Evolutionary conservation across 1,284 basidiomycete genomes (phyloP).

Genomic region (Cutaneotrichosporon dermatis): DNA sequence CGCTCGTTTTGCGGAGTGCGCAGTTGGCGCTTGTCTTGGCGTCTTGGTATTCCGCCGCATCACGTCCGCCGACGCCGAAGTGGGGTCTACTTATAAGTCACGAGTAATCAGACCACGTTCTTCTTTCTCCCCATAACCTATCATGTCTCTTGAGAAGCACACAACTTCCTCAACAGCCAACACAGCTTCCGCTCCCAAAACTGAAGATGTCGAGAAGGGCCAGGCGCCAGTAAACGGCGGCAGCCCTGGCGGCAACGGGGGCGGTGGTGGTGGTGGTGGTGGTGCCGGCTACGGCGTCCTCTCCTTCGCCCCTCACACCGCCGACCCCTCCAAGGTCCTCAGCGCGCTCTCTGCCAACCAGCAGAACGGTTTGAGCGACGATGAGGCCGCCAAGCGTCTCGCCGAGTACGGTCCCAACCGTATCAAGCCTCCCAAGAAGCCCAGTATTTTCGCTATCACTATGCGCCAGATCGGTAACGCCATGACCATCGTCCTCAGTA

Average conservation of each 20-base stretch:
- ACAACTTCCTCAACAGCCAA: not conserved
- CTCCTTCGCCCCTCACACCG: constrained; percentile 41
- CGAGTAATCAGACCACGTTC: not conserved
- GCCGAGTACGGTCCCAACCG: constrained; percentile 48
- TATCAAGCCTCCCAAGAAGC: constrained; percentile 46
- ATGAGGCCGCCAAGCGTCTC: constrained; percentile 32
- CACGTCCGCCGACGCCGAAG: not conserved
- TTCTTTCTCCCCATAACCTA: not conserved
- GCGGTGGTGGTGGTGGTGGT: not conserved
- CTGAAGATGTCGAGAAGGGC: not conserved
- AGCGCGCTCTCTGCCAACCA: constrained; percentile 39
- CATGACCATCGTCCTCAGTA: constrained; percentile 47
- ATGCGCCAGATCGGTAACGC: constrained; percentile 47
- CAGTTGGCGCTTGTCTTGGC: not conserved
- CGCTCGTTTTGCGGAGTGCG: not conserved
- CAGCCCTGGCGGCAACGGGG: not conserved
- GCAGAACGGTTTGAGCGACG: constrained; percentile 34
- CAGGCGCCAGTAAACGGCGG: not conserved
- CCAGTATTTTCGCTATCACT: constrained; percentile 34
- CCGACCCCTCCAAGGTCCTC: constrained; percentile 34
- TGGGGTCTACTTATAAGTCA: not conserved
- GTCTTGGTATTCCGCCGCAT: not conserved
- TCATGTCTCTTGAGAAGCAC: constrained; percentile 6
- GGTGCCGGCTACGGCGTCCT: constrained; percentile 9
- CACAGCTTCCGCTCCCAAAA: not conserved